phyloP scores from a whole-genome alignment of 2,329 filamentous ascomycete species.

The Trichoderma hamatum region DNA sequence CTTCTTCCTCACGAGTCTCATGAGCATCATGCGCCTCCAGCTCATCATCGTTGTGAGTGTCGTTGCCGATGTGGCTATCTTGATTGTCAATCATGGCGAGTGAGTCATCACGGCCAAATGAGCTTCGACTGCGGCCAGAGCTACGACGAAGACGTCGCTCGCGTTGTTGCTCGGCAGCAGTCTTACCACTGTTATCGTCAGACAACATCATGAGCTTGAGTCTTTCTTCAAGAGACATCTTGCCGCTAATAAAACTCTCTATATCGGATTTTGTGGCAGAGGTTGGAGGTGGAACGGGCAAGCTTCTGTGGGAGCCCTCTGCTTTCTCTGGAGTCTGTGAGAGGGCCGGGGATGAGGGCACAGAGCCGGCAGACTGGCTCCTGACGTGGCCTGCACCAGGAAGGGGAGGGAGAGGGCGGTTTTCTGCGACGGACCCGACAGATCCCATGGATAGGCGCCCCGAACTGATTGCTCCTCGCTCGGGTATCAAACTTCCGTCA shows the following conservation, averaged over 20 bases:
- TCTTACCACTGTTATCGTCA: slow-evolving; percentile 60
- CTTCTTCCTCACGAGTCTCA: slow-evolving; percentile 48
- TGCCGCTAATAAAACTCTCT: slow-evolving; percentile 71
- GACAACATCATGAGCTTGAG: slow-evolving; percentile 88
- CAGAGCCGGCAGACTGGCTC: slow-evolving; percentile 50
- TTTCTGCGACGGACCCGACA: slow-evolving; percentile 75
- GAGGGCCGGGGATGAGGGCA: slow-evolving; percentile 63
- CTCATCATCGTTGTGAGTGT: slow-evolving; percentile 61
- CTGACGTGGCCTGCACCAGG: slow-evolving; percentile 60
- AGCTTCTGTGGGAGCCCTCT: slow-evolving; percentile 66
- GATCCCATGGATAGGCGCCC: slow-evolving; percentile 60
- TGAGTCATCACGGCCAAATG: slow-evolving; percentile 22
- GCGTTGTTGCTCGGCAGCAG: slow-evolving; percentile 66
- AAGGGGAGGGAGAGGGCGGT: slow-evolving; percentile 83
- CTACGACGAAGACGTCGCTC: slow-evolving; percentile 70
- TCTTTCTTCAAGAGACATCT: slow-evolving; percentile 79
- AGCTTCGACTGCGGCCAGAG: slow-evolving; percentile 44
- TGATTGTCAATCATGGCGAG: slow-evolving; percentile 7
- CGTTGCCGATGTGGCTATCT: slow-evolving; percentile 35
- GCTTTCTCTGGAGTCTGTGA: slow-evolving; percentile 73
- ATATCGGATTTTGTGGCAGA: slow-evolving; percentile 74
- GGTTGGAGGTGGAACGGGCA: slow-evolving; percentile 75
- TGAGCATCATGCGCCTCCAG: slow-evolving; percentile 47
- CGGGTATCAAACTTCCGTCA: slow-evolving; percentile 69
- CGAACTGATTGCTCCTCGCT: slow-evolving; percentile 48